A percentile compares a stretch with the other conserved stretches of the same genome.
Conservation (phyloP, 2,329 filamentous ascomycete species). For the Sporothrix pseudoabietina region DNA sequence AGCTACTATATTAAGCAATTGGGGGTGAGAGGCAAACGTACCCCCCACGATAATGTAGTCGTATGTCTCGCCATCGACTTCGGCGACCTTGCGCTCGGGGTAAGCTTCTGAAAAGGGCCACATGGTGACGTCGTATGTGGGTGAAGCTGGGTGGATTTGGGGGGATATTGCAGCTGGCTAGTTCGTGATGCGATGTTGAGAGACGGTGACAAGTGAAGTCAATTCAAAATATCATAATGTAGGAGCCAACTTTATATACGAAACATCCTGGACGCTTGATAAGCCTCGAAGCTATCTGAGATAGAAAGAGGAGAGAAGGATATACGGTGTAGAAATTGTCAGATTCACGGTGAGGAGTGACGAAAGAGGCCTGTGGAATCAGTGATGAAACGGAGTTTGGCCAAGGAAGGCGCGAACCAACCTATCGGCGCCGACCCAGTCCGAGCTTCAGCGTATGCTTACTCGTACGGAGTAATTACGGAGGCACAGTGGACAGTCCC, state of each 20-base stretch:
- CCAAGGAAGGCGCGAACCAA: not conserved
- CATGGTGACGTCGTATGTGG: slow-evolving; percentile 14
- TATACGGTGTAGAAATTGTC: not conserved
- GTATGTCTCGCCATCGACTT: slow-evolving; percentile 41
- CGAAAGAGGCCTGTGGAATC: not conserved
- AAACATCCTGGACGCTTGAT: not conserved
- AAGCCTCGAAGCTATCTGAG: not conserved
- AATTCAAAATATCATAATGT: too few relatives aligned
- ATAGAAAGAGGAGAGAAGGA: not conserved
- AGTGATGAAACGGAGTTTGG: not conserved
- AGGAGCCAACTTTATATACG: not conserved
- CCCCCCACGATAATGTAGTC: slow-evolving; percentile 52
- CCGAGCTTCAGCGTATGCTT: not conserved
- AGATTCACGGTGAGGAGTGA: not conserved
- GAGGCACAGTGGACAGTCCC: too few relatives aligned
- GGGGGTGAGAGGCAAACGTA: slow-evolving; percentile 22
- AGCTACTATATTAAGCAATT: too few relatives aligned
- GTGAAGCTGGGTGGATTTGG: too few relatives aligned
- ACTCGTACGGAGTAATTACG: too few relatives aligned
- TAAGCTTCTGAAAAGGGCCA: slow-evolving; percentile 39
- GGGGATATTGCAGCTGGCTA: too few relatives aligned
- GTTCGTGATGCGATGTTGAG: not conserved
- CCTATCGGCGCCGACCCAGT: not conserved
- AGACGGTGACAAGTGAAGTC: not conserved
- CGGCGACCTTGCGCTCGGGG: slow-evolving; percentile 34